Percentiles rank a stretch among this genome's conserved stretches.
Evolutionary conservation across 2,329 filamentous ascomycete species (phyloP).

Genomic region (Ciborinia camelliae): DNA sequence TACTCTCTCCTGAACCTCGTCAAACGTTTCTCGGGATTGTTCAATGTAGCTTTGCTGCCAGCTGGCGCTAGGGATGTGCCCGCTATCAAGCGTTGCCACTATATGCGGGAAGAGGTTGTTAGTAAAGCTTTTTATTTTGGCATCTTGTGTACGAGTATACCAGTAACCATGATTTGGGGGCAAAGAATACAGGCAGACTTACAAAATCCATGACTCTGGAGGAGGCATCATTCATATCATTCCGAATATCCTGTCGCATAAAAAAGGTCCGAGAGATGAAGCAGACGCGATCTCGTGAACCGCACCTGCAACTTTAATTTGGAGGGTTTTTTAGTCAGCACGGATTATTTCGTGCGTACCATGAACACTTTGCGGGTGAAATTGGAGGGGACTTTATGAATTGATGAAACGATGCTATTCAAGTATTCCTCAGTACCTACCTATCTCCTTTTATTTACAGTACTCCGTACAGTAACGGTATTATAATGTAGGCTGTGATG

Average conservation of each 20-base stretch:
- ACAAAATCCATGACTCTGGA: constrained; percentile 32
- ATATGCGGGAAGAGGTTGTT: constrained; percentile 21
- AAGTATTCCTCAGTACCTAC: too few species aligned
- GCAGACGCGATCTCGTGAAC: constrained; percentile 3
- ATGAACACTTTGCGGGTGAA: neutral
- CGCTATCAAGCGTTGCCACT: constrained; percentile 68
- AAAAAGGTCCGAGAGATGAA: constrained; percentile 8
- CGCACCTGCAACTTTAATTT: neutral
- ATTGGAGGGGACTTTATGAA: constrained; percentile 7
- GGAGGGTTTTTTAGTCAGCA: constrained; percentile 6
- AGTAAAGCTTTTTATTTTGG: too few species aligned
- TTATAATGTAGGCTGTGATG: neutral
- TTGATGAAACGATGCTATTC: neutral
- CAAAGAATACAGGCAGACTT: neutral
- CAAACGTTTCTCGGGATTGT: constrained; percentile 60
- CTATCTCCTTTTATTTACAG: too few species aligned
- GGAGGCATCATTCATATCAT: constrained; percentile 25
- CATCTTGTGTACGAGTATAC: too few species aligned
- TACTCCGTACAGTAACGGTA: too few species aligned
- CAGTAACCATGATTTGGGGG: too few species aligned
- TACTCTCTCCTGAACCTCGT: constrained; percentile 67
- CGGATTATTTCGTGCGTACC: too few species aligned
- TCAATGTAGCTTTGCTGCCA: constrained; percentile 57
- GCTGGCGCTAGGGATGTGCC: constrained; percentile 54
- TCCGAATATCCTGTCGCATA: constrained; percentile 20